phyloP scores from a whole-genome alignment of 1,284 basidiomycete genomes.

The Fistulinella staudtii region DNA sequence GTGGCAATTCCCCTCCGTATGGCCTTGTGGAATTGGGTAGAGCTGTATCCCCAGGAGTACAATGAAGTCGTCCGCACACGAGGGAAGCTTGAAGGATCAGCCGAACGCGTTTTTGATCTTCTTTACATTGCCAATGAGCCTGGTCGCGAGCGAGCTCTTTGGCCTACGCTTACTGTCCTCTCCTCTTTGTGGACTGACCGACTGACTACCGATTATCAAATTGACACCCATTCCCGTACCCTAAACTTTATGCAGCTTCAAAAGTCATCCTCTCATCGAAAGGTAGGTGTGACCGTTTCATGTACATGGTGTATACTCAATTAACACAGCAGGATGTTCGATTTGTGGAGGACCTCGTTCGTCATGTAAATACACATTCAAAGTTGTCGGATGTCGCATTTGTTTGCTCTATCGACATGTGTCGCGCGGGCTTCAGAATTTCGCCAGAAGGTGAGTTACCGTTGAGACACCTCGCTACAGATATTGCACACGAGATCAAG shows the following conservation, averaged over 20 bases:
- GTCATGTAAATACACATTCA: slow-evolving; percentile 45
- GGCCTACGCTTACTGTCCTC: slow-evolving; percentile 80
- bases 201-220: slow-evolving; percentile 53
- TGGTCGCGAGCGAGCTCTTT: slow-evolving; percentile 59
- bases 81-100: slow-evolving; percentile 71
- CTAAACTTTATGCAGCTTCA: slow-evolving; percentile 31
- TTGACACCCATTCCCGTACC: slow-evolving; percentile 35
- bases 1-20: slow-evolving; percentile 73
- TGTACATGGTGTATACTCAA: slow-evolving; percentile 1
- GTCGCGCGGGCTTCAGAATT: slow-evolving; percentile 73
- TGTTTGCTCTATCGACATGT: slow-evolving; percentile 78
- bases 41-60: slow-evolving; percentile 78
- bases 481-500: slow-evolving; percentile 78
- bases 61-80: slow-evolving; percentile 64
- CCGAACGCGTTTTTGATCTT: slow-evolving; percentile 81
- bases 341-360: slow-evolving; percentile 56
- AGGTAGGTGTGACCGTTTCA: slow-evolving; percentile 30
- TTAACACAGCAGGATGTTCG: slow-evolving; percentile 41
- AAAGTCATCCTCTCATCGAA: slow-evolving; percentile 36
- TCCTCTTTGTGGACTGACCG: slow-evolving; percentile 78
- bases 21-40: slow-evolving; percentile 92
- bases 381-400: slow-evolving; percentile 64
- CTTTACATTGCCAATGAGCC: slow-evolving; percentile 59
- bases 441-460: slow-evolving; percentile 64
- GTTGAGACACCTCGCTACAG: slow-evolving; percentile 64